A percentile compares a stretch with the other conserved stretches of the same genome.
phyloP scores from a whole-genome alignment of 1,284 basidiomycete species.

The Irpex sp. region DNA sequence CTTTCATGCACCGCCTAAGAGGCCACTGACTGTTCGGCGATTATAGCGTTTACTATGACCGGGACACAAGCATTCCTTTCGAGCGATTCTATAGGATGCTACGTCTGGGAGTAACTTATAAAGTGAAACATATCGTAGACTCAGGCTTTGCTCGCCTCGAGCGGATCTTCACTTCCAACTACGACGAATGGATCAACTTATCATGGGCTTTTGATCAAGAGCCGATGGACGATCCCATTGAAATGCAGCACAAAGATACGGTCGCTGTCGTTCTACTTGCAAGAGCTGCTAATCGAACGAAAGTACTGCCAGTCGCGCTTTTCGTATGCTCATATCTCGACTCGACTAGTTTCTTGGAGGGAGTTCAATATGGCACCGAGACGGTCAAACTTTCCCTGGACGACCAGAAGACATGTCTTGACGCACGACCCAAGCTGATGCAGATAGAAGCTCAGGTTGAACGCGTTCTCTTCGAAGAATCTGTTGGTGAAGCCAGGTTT shows the following conservation, averaged over 20 bases:
- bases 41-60: not conserved
- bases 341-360: not conserved
- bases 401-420: slow-evolving; percentile 2
- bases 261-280: slow-evolving; percentile 12
- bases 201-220: not conserved
- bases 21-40: too few species aligned
- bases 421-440: not conserved
- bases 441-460: not conserved
- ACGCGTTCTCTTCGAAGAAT: not conserved
- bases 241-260: slow-evolving; percentile 1
- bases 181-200: not conserved
- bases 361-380: not conserved
- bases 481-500: too few species aligned
- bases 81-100: not conserved
- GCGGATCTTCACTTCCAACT: not conserved
- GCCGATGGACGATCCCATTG: not conserved
- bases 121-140: not conserved
- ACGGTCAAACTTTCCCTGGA: not conserved
- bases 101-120: not conserved
- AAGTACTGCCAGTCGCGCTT: slow-evolving; percentile 10
- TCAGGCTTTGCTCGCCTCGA: not conserved
- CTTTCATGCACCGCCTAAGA: too few species aligned
- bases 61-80: not conserved
- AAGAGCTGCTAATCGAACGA: slow-evolving; percentile 6
- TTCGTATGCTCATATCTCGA: slow-evolving; percentile 9